phyloP scores from a whole-genome alignment of 352 stramenopile species.

The Phytophthora sp. region DNA sequence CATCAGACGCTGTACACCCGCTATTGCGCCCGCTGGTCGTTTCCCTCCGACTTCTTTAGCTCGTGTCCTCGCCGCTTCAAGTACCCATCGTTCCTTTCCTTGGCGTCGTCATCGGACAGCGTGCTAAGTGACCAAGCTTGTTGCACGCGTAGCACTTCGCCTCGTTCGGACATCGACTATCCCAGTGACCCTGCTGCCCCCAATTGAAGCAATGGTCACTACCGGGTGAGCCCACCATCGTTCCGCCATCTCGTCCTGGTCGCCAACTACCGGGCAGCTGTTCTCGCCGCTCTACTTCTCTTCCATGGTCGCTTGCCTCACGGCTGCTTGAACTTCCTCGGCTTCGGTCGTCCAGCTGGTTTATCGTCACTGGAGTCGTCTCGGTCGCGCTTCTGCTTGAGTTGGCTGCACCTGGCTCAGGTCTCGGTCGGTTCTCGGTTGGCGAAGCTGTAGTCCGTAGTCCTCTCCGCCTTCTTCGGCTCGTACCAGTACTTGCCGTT shows the following conservation, averaged over 20 bases:
- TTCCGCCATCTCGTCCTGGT: too few relatives aligned
- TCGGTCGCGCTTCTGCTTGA: too few relatives aligned
- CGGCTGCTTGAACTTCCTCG: background rate
- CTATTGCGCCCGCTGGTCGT: background rate
- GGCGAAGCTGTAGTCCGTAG: too few relatives aligned
- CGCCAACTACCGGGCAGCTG: background rate
- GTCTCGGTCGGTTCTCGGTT: too few relatives aligned
- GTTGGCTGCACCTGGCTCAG: background rate
- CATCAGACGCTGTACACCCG: background rate
- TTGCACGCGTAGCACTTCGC: background rate
- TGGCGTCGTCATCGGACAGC: background rate
- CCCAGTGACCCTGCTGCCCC: background rate
- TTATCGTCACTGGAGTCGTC: background rate
- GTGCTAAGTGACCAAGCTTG: background rate
- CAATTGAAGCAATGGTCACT: background rate
- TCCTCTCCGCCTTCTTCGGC: background rate
- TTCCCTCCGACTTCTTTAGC: background rate
- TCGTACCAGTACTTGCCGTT: slow-evolving; percentile 1
- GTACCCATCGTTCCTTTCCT: background rate
- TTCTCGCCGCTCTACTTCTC: background rate
- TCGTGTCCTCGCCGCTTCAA: background rate
- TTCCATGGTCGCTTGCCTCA: background rate
- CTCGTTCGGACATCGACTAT: background rate
- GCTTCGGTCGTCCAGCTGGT: background rate
- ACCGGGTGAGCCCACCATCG: too few relatives aligned